Base-by-base conservation (phyloP, 2,329 filamentous ascomycete species). In the Penicillium sp. region DNA sequence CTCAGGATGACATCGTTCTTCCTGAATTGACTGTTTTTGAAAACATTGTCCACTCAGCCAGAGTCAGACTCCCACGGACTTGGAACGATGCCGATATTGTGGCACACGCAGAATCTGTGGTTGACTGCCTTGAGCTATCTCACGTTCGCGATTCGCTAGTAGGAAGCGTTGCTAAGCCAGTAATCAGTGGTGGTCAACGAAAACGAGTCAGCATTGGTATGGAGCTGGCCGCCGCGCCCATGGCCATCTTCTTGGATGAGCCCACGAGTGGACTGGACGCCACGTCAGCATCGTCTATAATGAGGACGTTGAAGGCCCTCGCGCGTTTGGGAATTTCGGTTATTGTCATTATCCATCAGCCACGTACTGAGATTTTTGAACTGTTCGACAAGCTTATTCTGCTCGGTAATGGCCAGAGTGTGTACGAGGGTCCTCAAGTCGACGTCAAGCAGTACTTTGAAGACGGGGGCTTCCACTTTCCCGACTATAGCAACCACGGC, bases 1-100 rank as follows among this genome's bases (percentile, higher is more conserved):
- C 83, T 1, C 83, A 86, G 62, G 81, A 85, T 59, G 83, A 85
- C 64, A 77, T 85, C 24, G 77, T 85, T 3, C 72, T 84, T 9
- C 79, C 82, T 0, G 81, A 86, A 63, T 68, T 86, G 47, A 86
- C 83, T 0, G 82, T 86, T 5, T 77, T 78, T 51, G 83, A 86
- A 65, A 86, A 85, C 57, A 83, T 86, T 43, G 69, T 84, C 4
- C 82, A 85, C 60, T 83, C 81, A 0, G 83, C 82, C 16, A 74
- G 77, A 14, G 74, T 83, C 33, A 76, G 81, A 16, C 70, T 85
- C 14, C 81, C 82, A 0, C 69, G 75, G 2, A 77, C 71, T 4
- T 84, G 81, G 81, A 72, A 68, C 3, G 74, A 79, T 38, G 62
- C 60, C 12, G 79, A 82, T 3, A 79, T 84, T 38, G 68, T 78